Evolutionary conservation across 139 green algal genomes (phyloP), one percentile per base, ranked within the genome.

Genomic region (Tetradesmus obliquus): DNA sequence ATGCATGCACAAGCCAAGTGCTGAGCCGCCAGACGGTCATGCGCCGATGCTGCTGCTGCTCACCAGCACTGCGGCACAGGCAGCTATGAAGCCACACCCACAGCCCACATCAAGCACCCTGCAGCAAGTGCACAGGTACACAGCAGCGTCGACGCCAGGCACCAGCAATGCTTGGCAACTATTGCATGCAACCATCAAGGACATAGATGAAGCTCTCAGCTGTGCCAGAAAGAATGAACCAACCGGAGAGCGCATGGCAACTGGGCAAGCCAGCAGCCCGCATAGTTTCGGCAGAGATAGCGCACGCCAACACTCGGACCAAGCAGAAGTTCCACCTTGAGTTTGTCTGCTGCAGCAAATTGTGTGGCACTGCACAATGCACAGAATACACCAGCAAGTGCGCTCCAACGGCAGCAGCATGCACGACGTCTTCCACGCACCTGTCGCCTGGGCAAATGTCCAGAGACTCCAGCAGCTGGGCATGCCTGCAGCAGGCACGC

Each of bases 391-490:
- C 2, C 17, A 51, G 72, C 72, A 32, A 8, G 80, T 58, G 66
- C 5, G 17, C 2, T 76, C 66, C n/a, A 19, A 2, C n/a, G 66
- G 66, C 66, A 76, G 66, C 53, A 58, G 10, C 81, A 19, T 12
- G 81, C 45, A 51, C n/a, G 22, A 12, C 5, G 5, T 55, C 79
- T 10, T 12, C 1, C 81, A 1, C 88, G n/a, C 81, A 92, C 89
- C 89, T 82, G 80, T 93, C 79, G 10, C 91, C 93, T 22, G 74
- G 79, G 10, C 87, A 45, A 2, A 95, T 84, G 19, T 91, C 82
- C 74, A 95, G 88, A 4, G 86, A 86, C 66, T 94, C 88, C 87
- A 96, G 92, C 62, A 92, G 58, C 62, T 88, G 89, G 8, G 89
- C 81, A 82, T 92, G 89, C 88, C 88, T 91, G 91, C 84, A 60